Percentiles rank a stretch among this genome's conserved stretches.
These are phyloP conservation scores for Fusarium nodosum DNA, from an alignment of 2,329 filamentous ascomycete species.

Conservation along the genomic window DNA sequence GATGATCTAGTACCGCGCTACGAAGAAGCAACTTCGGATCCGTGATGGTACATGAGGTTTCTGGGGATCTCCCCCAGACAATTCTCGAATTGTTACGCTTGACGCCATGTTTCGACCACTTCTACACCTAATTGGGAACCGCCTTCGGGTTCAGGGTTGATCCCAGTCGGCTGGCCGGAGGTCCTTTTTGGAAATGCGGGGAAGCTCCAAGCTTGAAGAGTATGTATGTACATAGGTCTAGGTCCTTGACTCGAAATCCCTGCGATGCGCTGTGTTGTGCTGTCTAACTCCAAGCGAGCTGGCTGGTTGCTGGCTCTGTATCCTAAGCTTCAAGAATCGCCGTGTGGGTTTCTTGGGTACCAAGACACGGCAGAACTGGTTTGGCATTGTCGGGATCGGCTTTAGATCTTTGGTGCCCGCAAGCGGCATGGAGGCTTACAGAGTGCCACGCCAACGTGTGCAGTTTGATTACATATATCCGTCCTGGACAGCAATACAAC, in stretches of 20 bases:
- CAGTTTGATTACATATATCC: background rate
- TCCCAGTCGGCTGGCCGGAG: constrained; percentile 48
- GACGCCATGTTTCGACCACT: constrained; percentile 22
- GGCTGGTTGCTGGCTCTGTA: background rate
- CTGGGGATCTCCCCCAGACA: constrained; percentile 32
- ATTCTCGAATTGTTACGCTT: constrained; percentile 22
- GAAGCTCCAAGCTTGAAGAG: constrained; percentile 31
- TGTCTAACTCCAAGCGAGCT: background rate
- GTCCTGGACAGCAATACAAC: background rate
- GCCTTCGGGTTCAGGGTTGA: constrained; percentile 41
- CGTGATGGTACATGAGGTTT: constrained; percentile 37
- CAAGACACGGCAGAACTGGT: background rate
- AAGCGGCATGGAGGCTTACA: background rate
- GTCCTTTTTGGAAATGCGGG: constrained; percentile 44
- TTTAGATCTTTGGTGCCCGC: background rate
- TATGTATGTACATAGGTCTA: background rate
- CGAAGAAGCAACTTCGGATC: constrained; percentile 44
- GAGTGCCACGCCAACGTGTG: background rate
- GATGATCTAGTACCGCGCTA: constrained; percentile 40
- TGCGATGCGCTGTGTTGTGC: constrained; percentile 5
- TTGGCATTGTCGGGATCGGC: background rate
- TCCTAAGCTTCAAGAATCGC: background rate
- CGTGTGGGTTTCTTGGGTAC: background rate
- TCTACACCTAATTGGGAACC: constrained; percentile 32
- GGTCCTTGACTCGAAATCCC: constrained; percentile 38